A percentile compares a stretch with the other conserved stretches of the same genome.
Evolutionary conservation across 2,329 filamentous ascomycete species (phyloP).

Genomic region (Alternaria burnsii): DNA sequence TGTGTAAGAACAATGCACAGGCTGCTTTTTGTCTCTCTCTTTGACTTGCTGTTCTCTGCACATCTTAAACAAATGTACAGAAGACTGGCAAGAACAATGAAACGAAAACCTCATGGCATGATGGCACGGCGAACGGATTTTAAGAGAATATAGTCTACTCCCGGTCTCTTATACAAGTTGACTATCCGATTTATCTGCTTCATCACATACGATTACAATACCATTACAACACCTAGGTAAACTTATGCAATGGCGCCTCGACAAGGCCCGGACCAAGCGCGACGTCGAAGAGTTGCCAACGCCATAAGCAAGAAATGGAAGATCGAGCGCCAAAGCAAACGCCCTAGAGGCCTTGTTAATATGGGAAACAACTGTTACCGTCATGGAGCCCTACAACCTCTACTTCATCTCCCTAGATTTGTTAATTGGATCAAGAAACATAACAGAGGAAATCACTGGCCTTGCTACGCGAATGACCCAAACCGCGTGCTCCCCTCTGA

Average conservation of each 20-base stretch:
- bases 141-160: no score
- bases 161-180: no score
- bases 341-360: neutral
- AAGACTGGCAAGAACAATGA: no score
- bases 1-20: neutral
- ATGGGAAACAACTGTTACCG: neutral
- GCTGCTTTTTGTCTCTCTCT: neutral
- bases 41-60: neutral
- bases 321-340: neutral
- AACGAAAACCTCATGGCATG: no score
- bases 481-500: neutral
- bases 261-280: no score
- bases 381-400: neutral
- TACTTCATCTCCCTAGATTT: neutral
- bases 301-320: neutral
- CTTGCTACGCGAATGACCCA: neutral
- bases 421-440: neutral
- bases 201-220: no score
- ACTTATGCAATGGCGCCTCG: no score
- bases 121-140: no score
- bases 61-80: neutral
- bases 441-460: neutral
- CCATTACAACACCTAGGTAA: no score
- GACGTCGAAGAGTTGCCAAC: neutral
- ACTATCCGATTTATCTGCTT: no score